Base-by-base conservation (phyloP, 2,329 filamentous ascomycete genomes). In the Phaeosphaeria sp. region DNA sequence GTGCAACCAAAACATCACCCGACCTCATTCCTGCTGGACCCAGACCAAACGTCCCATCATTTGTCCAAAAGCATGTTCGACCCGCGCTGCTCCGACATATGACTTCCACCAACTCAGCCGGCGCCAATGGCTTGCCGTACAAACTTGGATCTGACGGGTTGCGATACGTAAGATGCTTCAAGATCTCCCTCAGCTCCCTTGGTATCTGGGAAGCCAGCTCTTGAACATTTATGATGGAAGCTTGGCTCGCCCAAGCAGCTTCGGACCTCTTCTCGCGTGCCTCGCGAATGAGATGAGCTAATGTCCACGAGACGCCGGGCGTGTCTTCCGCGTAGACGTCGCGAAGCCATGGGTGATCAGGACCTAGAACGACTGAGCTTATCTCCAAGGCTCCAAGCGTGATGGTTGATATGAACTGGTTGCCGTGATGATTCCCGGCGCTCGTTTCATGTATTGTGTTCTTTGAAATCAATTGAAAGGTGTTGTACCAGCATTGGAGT, bases 11-110 rank as follows among this genome's bases (percentile, higher is more conserved):
- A 44, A 52, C 7, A 18, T 52, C 50, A 2, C 40, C 50, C 20
- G 42, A 25, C 15, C 46, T 25, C 42, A 46, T 52, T n/a, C 40
- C 30, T 15, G 50, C 50, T 9, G 50, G 50, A n/a, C 50, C 42
- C 2, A 52, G 18, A 4, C 50, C 50, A n/a, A 52, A 52, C n/a
- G 42, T 33, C 11, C 50, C 50, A 18, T 52, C 39, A 9, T 15
- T 30, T 3, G 15, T 45, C 50, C 50, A 52, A 25, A 52, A 52
- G 25, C 50, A 52, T 18, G 50, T 46, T 24, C 50, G n/a, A 8
- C 50, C 50, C 3, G 50, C 50, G 8, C 36, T 39, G 17, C 40
- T 52, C 13, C 40, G 40, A 20, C 42, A 46, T 21, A 52, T 24
- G 17, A 52, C 36, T 17, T 52, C 50, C 15, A 36, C 24, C 15